Evolutionary conservation across 1,284 basidiomycete species (phyloP), one percentile per base, ranked within the genome.

Genomic region (Tylopilus sp.): DNA sequence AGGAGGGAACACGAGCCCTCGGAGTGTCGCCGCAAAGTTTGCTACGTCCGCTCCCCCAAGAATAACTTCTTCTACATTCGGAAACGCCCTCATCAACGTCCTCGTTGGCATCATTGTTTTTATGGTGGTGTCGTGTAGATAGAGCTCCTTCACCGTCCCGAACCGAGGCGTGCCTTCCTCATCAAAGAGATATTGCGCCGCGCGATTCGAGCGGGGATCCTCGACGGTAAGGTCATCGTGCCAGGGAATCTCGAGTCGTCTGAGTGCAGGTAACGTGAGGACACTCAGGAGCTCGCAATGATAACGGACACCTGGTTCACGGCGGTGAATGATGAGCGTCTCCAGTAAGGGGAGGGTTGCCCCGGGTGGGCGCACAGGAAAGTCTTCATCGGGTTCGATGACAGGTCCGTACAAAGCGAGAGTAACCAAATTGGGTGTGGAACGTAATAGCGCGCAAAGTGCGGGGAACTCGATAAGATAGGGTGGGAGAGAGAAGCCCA

Each of bases 351-450:
- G 55, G 7, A 72, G 70, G 1, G 22, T 58, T 1, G 66, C 60
- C 24, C 47, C 26, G 3, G 24, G 53, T 10, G 59, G 66, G 15
- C 58, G 62, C 10, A 33, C 32, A 1, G 58, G 57, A 52, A 70
- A 63, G 59, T 62, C 67, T 33, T 70, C 67, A 6, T 63, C 67
- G 1, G 63, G 65, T 36, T 70, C 58, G 26, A 75, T 59, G 53
- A 75, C 51, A 2, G 72, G 70, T 24, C 74, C 72, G 33, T 72
- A 68, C 33, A 75, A 60, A 16, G 72, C 67, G 5, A 72, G 67
- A 6, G 52, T 59, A 1, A 41, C 38, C 52, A 69, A 53, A 22
- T 67, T 61, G 4, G 70, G 64, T 18, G 66, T 65, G 3, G 66
- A 65, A 33, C 57, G 58, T 41, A 72, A 64, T 4, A 71, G 60